A percentile compares a stretch with the other conserved stretches of the same genome.
Evolutionary conservation across 805 yeast genomes (phyloP).

Genomic region (Cyberlindnera japonica): DNA sequence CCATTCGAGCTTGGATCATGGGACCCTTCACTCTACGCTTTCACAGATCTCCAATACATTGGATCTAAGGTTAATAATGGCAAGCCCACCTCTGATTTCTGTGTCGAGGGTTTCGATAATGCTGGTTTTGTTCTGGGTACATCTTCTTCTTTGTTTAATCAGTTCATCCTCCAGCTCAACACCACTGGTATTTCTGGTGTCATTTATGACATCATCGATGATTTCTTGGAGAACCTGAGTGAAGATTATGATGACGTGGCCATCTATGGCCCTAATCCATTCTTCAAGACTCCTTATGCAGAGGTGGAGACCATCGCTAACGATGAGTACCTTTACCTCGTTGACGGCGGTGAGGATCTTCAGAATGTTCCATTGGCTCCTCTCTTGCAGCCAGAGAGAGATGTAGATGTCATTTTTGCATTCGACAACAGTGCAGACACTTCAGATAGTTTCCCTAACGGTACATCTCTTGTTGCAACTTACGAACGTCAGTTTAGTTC

Average conservation of each 20-base stretch:
- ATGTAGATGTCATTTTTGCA: slow-evolving; percentile 62
- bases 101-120: slow-evolving; percentile 72
- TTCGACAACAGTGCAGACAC: slow-evolving; percentile 68
- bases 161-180: slow-evolving; percentile 61
- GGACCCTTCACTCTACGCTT: slow-evolving; percentile 71
- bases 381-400: slow-evolving; percentile 53
- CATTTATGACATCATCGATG: slow-evolving; percentile 41
- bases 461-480: slow-evolving; percentile 53
- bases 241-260: slow-evolving; percentile 63
- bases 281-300: slow-evolving; percentile 41
- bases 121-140: slow-evolving; percentile 81
- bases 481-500: slow-evolving; percentile 54
- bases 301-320: slow-evolving; percentile 35
- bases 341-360: slow-evolving; percentile 70
- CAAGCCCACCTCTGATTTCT: slow-evolving; percentile 37
- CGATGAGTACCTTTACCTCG: slow-evolving; percentile 46
- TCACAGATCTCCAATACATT: slow-evolving; percentile 62
- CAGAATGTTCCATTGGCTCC: slow-evolving; percentile 67
- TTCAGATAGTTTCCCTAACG: slow-evolving; percentile 59
- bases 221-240: slow-evolving; percentile 44
- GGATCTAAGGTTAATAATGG: slow-evolving; percentile 47
- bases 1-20: slow-evolving; percentile 83
- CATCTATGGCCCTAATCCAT: slow-evolving; percentile 71
- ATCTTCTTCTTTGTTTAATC: slow-evolving; percentile 77
- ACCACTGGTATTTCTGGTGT: slow-evolving; percentile 47